Percentiles rank a stretch among this genome's conserved stretches.
Conservation (phyloP, 305 asterid genomes). For the Ruellia speciosa region DNA sequence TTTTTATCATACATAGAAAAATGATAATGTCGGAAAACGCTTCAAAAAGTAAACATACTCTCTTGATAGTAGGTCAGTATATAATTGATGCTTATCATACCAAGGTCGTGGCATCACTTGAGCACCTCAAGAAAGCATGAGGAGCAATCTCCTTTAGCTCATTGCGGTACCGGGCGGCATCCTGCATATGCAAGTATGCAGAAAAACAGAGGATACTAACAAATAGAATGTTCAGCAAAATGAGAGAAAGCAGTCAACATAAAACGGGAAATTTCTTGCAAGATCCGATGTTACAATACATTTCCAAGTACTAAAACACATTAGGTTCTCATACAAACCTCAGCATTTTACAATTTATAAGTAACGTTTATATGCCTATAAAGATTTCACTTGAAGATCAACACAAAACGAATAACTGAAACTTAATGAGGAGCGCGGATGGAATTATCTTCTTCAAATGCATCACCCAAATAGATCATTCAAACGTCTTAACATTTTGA, state of each 20-base stretch:
- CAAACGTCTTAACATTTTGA: background rate
- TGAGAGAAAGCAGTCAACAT: too few species aligned
- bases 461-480: background rate
- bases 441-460: background rate
- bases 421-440: background rate
- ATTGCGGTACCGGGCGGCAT: slow-evolving; percentile 59
- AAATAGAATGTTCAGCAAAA: background rate
- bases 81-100: slow-evolving; percentile 29
- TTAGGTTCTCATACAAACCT: background rate
- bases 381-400: background rate
- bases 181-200: slow-evolving; percentile 38
- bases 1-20: too few species aligned
- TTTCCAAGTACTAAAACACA: background rate
- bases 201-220: background rate
- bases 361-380: background rate
- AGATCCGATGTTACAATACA: too few species aligned
- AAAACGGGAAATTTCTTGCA: too few species aligned
- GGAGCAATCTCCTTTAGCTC: slow-evolving; percentile 69
- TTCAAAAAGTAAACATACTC: background rate
- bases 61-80: background rate
- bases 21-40: too few species aligned
- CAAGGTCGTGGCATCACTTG: slow-evolving; percentile 76
- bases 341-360: background rate
- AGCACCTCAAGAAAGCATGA: slow-evolving; percentile 59
- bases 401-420: background rate